These are phyloP conservation scores for Echium plantagineum DNA, from an alignment of 257 asterid genomes.

Conservation along the genomic window DNA sequence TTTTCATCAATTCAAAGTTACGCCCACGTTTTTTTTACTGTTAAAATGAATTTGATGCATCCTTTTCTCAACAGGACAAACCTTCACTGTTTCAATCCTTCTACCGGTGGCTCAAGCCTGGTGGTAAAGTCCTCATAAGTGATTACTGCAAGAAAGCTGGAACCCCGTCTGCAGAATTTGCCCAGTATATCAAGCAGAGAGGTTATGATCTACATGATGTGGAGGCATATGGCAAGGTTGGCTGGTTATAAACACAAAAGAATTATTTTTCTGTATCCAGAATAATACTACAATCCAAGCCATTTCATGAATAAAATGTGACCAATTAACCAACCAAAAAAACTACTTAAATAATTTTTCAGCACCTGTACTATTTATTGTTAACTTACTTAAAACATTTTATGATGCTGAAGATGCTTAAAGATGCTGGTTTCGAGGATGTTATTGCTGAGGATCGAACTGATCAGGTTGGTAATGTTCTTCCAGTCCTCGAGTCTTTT, in stretches of 20 bases:
- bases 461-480: constrained; percentile 47
- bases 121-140: constrained; percentile 81
- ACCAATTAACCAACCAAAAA: too few species aligned
- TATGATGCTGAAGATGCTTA: constrained; percentile 54
- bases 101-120: constrained; percentile 97
- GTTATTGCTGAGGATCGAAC: constrained; percentile 92
- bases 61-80: constrained; percentile 57
- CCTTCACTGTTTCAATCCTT: constrained; percentile 76
- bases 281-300: too few species aligned
- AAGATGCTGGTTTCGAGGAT: constrained; percentile 74
- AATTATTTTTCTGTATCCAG: too few species aligned
- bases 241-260: neutral
- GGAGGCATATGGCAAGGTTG: constrained; percentile 74
- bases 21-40: too few species aligned
- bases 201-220: constrained; percentile 86
- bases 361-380: neutral
- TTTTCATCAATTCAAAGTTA: too few species aligned
- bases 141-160: constrained; percentile 90
- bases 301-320: too few species aligned
- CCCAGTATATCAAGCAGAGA: constrained; percentile 73
- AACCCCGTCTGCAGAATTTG: constrained; percentile 56
- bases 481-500: neutral
- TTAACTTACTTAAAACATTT: neutral
- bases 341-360: too few species aligned
- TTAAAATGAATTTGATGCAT: neutral